Evolutionary conservation across 768 basidiomycete species (phyloP).

Genomic region (Holtermannia corniformis): DNA sequence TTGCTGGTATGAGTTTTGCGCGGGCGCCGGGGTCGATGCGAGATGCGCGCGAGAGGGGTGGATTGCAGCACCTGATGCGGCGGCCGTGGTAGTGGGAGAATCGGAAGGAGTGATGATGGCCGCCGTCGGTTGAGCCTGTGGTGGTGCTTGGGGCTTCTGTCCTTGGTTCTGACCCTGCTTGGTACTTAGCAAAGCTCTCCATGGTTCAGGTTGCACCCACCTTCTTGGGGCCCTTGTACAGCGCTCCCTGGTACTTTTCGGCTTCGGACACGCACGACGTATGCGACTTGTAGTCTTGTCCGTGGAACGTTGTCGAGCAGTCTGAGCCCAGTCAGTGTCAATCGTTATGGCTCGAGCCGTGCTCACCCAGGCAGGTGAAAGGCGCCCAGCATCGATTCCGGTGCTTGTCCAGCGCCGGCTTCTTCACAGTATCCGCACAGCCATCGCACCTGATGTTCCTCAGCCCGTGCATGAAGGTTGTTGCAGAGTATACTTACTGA

Average conservation of each 20-base stretch:
- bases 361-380: constrained; percentile 40
- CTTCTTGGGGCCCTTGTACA: constrained; percentile 71
- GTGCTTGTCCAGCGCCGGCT: constrained; percentile 84
- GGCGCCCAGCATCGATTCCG: constrained; percentile 32
- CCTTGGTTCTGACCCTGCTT: constrained; percentile 3
- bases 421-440: constrained; percentile 81
- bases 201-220: constrained; percentile 32
- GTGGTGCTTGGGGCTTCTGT: constrained; percentile 10
- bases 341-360: neutral
- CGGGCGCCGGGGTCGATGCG: constrained; percentile 22
- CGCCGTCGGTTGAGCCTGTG: constrained; percentile 3
- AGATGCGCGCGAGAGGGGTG: constrained; percentile 40
- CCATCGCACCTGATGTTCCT: constrained; percentile 57
- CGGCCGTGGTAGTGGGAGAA: constrained; percentile 41
- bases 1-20: neutral
- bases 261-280: constrained; percentile 81
- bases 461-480: neutral
- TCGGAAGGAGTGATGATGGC: constrained; percentile 7
- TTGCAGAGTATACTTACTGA: constrained; percentile 47
- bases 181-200: neutral
- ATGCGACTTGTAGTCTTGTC: constrained; percentile 68
- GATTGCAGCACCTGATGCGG: constrained; percentile 45
- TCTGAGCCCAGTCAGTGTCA: constrained; percentile 68
- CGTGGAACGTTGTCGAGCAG: constrained; percentile 72
- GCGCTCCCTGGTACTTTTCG: constrained; percentile 79